phyloP scores from a whole-genome alignment of 805 yeast genomes.

The Schizosaccharomyces osmophilus region DNA sequence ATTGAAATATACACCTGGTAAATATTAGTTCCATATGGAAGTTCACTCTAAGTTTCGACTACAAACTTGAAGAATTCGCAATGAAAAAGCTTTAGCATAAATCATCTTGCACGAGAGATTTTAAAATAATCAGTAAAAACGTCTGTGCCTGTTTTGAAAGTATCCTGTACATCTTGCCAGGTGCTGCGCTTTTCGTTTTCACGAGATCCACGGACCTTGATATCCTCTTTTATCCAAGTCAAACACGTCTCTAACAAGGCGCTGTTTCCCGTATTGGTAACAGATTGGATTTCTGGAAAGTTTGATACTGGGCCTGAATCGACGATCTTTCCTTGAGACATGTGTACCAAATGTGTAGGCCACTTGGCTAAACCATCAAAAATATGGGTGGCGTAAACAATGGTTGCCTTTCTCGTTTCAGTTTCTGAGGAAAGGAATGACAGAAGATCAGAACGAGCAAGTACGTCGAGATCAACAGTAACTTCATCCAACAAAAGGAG shows the following conservation, averaged over 20 bases:
- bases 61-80: background rate
- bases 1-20: too few relatives aligned
- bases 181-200: conserved; percentile 21
- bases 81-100: background rate
- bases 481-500: conserved; percentile 79
- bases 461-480: conserved; percentile 84
- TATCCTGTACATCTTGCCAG: conserved; percentile 29
- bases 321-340: conserved; percentile 38
- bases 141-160: conserved; percentile 6
- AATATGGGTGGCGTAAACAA: conserved; percentile 83
- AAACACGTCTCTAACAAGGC: conserved; percentile 15
- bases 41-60: background rate
- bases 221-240: conserved; percentile 17
- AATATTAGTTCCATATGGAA: background rate
- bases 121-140: conserved; percentile 9
- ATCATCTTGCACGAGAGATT: conserved; percentile 6
- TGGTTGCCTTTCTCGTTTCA: conserved; percentile 37
- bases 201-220: conserved; percentile 29
- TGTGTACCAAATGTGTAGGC: conserved; percentile 67
- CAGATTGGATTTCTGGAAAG: conserved; percentile 3
- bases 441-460: conserved; percentile 56
- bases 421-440: conserved; percentile 57
- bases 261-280: conserved; percentile 9
- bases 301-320: conserved; percentile 4
- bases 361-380: conserved; percentile 83